Base-by-base conservation (phyloP, 2,329 filamentous ascomycete genomes). In the Parastagonospora avenae region DNA sequence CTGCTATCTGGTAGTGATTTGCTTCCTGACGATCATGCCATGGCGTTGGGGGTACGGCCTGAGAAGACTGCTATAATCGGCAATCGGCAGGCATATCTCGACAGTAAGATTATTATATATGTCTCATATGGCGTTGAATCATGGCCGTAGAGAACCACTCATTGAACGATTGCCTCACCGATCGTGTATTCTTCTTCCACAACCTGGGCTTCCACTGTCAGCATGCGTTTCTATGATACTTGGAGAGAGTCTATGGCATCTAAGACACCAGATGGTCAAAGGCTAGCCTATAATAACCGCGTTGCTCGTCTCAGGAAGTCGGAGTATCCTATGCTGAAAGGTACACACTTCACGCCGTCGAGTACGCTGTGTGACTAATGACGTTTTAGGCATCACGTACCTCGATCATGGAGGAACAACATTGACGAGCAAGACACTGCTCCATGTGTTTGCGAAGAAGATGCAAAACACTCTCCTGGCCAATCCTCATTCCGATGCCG, bases 401-500 rank as follows among this genome's bases (percentile, higher is more conserved):
- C 46, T 86, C 19, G 83, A 86, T 61, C 83, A 86, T 67, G 81
- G 80, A 37, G 77, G 77, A 4, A 77, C 77, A 7, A 75, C 76
- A 6, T 51, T 71, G 8, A 66, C 63, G 19, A 80, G 85, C 38
- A 81, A 77, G 55, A 84, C 84, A 24, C 76, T 85, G 31, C 75
- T 87, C 35, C 76, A 80, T 39, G 74, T 75, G 19, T 86, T 87
- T 67, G 78, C 81, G 5, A 66, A 73, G 2, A 80, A 84, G 58
- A 79, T 88, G 70, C 74, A 80, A 35, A 64, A 74, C 30, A 82
- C 80, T 53, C 76, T 89, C n/a, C 86, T 86, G 60, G 85, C 85
- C 9, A 89, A 89, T 59, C 86, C 86, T 2, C 87, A 89, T 66
- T 89, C 86, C 1, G 79, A 83, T 57, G 75, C 79, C 12, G 84